phyloP scores from a whole-genome alignment of 2,329 filamentous ascomycete genomes.

The Penicillium sp. region DNA sequence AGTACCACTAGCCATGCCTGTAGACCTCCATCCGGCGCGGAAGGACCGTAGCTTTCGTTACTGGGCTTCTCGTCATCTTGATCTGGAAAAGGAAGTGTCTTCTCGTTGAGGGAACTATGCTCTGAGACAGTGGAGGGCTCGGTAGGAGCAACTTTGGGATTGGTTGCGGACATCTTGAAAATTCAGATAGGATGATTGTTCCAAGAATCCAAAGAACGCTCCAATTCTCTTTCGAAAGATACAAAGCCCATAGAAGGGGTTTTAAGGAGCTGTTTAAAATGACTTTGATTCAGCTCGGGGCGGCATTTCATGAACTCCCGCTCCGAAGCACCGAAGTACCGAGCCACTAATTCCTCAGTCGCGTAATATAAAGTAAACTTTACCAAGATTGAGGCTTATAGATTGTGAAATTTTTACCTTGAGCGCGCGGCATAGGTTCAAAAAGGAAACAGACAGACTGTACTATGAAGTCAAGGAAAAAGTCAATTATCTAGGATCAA shows the following conservation, averaged over 20 bases:
- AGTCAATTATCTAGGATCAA: neutral
- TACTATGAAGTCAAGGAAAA: neutral
- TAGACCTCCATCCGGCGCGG: conserved; percentile 13
- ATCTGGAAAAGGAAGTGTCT: neutral
- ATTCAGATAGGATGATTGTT: no score
- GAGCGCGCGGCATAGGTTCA: no score
- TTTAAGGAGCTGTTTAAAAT: neutral
- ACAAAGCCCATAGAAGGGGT: no score
- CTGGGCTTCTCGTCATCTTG: neutral
- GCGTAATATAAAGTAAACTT: no score
- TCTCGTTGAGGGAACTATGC: neutral
- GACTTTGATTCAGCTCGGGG: neutral
- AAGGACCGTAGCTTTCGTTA: neutral
- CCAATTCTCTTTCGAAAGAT: no score
- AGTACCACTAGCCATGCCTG: conserved; percentile 57
- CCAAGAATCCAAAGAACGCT: no score
- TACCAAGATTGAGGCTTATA: no score
- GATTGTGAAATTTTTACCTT: no score
- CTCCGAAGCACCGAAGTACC: neutral
- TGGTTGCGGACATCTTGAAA: no score
- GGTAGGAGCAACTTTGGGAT: neutral
- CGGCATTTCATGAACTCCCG: conserved; percentile 1
- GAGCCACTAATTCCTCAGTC: neutral
- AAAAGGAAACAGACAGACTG: no score
- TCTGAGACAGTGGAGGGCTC: neutral